Percentiles rank a stretch among this genome's conserved stretches.
These are phyloP conservation scores for Xylariales sp. DNA, from an alignment of 2,329 filamentous ascomycete species.

Conservation along the genomic window DNA sequence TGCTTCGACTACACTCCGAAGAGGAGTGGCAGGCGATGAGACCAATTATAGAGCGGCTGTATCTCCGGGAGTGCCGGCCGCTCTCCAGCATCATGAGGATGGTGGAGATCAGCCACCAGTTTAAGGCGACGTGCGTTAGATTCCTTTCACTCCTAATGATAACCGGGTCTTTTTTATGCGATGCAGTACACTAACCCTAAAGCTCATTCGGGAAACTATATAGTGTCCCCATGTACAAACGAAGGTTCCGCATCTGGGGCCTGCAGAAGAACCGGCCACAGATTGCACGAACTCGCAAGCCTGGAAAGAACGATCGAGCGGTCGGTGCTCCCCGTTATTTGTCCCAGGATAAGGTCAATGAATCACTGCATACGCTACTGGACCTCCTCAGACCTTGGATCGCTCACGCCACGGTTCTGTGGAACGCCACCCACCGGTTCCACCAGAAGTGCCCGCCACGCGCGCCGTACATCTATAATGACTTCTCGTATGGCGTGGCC, in stretches of 20 bases:
- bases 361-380: neutral
- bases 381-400: neutral
- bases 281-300: neutral
- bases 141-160: neutral
- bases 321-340: neutral
- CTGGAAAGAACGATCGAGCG: neutral
- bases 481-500: neutral
- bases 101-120: neutral
- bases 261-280: neutral
- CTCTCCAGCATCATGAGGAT: neutral
- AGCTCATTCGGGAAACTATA: neutral
- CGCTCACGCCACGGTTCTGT: neutral
- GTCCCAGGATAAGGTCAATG: neutral
- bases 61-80: neutral
- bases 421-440: neutral
- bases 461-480: neutral
- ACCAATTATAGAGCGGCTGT: conserved; percentile 1
- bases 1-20: neutral
- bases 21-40: neutral
- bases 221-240: neutral
- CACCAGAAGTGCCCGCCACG: neutral
- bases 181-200: neutral
- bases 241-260: neutral
- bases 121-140: neutral
- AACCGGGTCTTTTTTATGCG: too few relatives aligned